Percentiles rank a stretch among this genome's conserved stretches.
Conservation (phyloP, 139 green algal genomes). For the Gonium pectorale region DNA sequence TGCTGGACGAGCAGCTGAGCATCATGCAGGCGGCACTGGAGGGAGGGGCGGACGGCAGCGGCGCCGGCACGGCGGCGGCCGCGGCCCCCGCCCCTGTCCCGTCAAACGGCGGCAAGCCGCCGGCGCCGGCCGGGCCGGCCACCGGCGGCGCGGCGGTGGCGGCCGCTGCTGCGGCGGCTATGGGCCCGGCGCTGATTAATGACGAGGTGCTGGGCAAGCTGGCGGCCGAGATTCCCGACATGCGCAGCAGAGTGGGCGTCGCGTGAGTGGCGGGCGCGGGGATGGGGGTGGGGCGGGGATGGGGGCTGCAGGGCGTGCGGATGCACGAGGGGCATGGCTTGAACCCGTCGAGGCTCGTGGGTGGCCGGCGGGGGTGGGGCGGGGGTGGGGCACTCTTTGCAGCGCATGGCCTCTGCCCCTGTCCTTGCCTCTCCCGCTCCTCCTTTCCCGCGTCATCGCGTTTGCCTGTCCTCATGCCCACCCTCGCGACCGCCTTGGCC, state of each 20-base stretch:
- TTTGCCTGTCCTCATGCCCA: background rate
- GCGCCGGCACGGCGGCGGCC: conserved; percentile 13
- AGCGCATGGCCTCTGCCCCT: background rate
- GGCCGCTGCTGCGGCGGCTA: background rate
- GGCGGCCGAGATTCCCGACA: conserved; percentile 90
- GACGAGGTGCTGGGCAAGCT: conserved; percentile 87
- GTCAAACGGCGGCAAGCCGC: background rate
- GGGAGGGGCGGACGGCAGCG: background rate
- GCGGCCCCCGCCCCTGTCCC: background rate
- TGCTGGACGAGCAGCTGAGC: conserved; percentile 85
- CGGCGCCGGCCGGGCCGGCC: background rate
- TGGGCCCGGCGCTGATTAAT: conserved; percentile 54
- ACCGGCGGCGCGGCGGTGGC: background rate
- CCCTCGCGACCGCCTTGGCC: no score
- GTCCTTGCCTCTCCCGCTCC: background rate
- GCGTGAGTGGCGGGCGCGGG: conserved; percentile 47
- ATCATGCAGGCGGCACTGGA: conserved; percentile 62
- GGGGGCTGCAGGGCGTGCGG: background rate
- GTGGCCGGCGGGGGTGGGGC: background rate
- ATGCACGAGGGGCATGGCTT: background rate
- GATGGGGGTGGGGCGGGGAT: background rate
- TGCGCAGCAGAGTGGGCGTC: conserved; percentile 85
- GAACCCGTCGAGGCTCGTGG: background rate
- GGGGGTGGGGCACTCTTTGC: background rate
- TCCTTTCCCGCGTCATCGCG: background rate